A percentile compares a stretch with the other conserved stretches of the same genome.
Evolutionary conservation across 495 filamentous ascomycete species (phyloP).

Genomic region (Penicillium bovifimosum): DNA sequence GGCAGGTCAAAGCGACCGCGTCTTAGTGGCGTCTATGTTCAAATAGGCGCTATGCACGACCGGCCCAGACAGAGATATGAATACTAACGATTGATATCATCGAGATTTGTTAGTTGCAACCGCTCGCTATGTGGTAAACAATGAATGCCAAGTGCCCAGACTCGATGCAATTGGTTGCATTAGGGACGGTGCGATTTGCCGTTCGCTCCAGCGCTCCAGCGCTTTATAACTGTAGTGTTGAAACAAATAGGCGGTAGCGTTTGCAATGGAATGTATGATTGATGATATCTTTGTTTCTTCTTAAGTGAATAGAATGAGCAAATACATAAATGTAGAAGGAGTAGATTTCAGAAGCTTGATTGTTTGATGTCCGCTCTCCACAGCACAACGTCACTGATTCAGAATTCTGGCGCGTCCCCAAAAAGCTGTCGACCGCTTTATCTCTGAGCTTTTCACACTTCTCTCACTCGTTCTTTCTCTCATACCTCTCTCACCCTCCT

Average conservation of each 20-base stretch:
- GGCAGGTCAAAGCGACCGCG: background rate
- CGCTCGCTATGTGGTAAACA: background rate
- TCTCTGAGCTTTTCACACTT: background rate
- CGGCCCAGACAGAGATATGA: conserved; percentile 9
- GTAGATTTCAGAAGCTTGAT: background rate
- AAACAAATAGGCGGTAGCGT: background rate
- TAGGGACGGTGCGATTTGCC: conserved; percentile 1
- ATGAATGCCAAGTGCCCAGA: background rate
- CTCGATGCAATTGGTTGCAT: background rate
- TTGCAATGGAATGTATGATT: background rate
- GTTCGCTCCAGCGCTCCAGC: background rate
- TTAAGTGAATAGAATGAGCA: background rate
- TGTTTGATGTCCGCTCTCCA: conserved; percentile 4
- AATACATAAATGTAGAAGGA: background rate
- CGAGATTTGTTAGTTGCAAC: background rate
- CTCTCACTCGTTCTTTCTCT: background rate
- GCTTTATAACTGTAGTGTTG: background rate
- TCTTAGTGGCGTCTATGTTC: conserved; percentile 1
- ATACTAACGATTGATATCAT: background rate
- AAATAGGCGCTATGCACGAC: conserved; percentile 13
- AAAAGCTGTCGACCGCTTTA: conserved; percentile 25
- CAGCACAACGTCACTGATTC: conserved; percentile 27
- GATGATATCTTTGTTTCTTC: background rate
- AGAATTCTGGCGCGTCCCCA: conserved; percentile 19
- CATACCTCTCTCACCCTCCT: background rate